Base-by-base conservation (phyloP, 352 stramenopile genomes). In the Ochromonadaceae sp. region DNA sequence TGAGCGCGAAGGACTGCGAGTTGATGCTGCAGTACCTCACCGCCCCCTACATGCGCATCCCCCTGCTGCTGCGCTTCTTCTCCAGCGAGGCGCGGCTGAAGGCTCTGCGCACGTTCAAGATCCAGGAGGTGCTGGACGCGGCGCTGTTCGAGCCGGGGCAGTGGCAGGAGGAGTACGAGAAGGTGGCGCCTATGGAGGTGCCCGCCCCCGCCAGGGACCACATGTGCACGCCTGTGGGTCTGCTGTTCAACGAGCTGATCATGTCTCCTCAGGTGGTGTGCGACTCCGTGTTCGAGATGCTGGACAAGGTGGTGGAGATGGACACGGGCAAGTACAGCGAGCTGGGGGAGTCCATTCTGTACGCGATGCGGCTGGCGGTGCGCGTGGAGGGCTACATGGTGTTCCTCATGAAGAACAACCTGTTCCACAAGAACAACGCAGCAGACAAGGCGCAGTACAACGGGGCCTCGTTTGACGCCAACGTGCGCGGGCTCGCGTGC, bases 11-110 rank as follows among this genome's bases (percentile, higher is more conserved):
- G 57, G 92, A 99, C 68, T 92, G 87, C 0, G 92, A 99, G 74
- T 89, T 95, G 12, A 85, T 99, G 58, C 84, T 98, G 62, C 91
- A 94, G 69, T 99, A 98, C 72, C 81, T 99, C 57, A 98, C 93
- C 3, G 93, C 96, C 9, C 93, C 93, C 32, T 99, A 99, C 68
- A 86, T 96, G 32, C 73, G 91, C 25, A 98, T 99, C 67, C 93
- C 93, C 35, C 79, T 99, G 3, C 82, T 98, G 32, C 72, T 95
- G 9, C 87, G 94, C 44, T 98, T 99, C 65, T 99, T 99, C 62
- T 83, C 91, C 30, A 81, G 87, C 65, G 79, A 81, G 41, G 69
- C 68, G 42, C 66, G 81, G 44, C 67, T 89, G 9, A 75, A 79
- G 25, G 76, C 75, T 15, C 67, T 90, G 7, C 81, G 81, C 44